Evolutionary conservation across 352 stramenopile genomes (phyloP).

Genomic region (Phytophthora podocarpi): DNA sequence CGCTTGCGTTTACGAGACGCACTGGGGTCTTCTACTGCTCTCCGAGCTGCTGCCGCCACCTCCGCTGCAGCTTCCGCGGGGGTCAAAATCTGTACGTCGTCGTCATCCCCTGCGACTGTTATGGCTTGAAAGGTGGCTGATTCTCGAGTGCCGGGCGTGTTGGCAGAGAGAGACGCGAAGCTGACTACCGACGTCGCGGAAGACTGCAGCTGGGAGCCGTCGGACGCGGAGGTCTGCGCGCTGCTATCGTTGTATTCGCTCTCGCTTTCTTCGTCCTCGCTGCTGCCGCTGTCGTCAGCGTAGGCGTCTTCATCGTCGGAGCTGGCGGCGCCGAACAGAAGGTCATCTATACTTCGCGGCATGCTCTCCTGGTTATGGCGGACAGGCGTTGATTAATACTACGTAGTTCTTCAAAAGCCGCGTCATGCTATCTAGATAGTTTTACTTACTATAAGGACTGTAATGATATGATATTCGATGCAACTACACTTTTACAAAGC

Average conservation of each 20-base stretch:
- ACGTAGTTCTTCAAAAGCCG: too few species aligned
- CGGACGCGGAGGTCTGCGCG: too few species aligned
- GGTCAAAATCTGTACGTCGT: conserved; percentile 42
- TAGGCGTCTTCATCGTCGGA: conserved; percentile 2
- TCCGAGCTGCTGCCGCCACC: conserved; percentile 17
- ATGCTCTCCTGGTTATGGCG: conserved; percentile 5
- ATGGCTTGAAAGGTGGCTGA: background rate
- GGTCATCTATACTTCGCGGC: background rate
- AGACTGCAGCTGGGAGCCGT: too few species aligned
- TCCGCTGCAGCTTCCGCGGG: conserved; percentile 23
- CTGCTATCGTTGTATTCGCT: background rate
- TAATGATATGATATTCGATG: too few species aligned
- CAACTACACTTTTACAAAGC: too few species aligned
- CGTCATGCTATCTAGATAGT: too few species aligned
- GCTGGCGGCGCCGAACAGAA: conserved; percentile 3
- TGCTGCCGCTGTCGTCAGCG: background rate
- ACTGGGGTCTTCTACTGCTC: background rate
- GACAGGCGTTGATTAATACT: too few species aligned
- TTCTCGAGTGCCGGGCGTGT: background rate
- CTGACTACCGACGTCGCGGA: conserved; percentile 21
- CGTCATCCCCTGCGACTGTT: conserved; percentile 23
- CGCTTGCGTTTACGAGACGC: conserved; percentile 38
- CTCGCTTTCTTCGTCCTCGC: background rate
- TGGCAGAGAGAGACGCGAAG: conserved; percentile 8
- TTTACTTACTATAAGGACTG: too few species aligned